A percentile compares a stretch with the other conserved stretches of the same genome.
phyloP scores from a whole-genome alignment of 352 stramenopile species.

The Aphanomyces astaci region DNA sequence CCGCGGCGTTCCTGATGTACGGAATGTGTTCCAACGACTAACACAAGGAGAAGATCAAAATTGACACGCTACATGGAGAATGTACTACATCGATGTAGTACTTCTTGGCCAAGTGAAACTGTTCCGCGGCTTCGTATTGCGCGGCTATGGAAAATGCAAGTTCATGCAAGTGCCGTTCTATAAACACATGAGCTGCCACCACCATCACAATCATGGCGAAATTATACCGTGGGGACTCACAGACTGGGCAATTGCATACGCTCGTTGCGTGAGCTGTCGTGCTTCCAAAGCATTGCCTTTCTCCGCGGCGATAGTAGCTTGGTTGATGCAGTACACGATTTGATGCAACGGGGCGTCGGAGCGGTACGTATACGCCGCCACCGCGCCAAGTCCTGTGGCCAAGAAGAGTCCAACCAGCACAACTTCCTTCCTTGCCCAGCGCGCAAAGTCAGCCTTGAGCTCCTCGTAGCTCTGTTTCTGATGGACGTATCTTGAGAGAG shows the following conservation, averaged over 20 bases:
- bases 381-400: constrained; percentile 36
- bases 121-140: constrained; percentile 55
- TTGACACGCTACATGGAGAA: not conserved
- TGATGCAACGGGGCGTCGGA: constrained; percentile 47
- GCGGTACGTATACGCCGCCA: constrained; percentile 69
- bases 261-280: constrained; percentile 57
- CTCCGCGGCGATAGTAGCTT: not conserved
- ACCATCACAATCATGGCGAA: not conserved
- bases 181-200: not conserved
- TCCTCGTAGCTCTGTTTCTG: constrained; percentile 30
- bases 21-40: constrained; percentile 43
- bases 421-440: constrained; percentile 48
- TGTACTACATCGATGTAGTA: constrained; percentile 64
- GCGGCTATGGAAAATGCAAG: constrained; percentile 65
- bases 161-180: constrained; percentile 74
- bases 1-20: constrained; percentile 27
- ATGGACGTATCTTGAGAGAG: not conserved
- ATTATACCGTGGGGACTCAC: constrained; percentile 58
- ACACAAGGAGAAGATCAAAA: not conserved
- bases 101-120: constrained; percentile 35
- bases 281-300: constrained; percentile 30
- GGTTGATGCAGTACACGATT: constrained; percentile 40
- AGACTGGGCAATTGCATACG: constrained; percentile 51
- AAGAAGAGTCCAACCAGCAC: constrained; percentile 40
- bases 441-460: constrained; percentile 56